Percentiles rank a stretch among this genome's conserved stretches.
Conservation (phyloP, 1,139 yeast genomes). For the Suhomyces taliae region DNA sequence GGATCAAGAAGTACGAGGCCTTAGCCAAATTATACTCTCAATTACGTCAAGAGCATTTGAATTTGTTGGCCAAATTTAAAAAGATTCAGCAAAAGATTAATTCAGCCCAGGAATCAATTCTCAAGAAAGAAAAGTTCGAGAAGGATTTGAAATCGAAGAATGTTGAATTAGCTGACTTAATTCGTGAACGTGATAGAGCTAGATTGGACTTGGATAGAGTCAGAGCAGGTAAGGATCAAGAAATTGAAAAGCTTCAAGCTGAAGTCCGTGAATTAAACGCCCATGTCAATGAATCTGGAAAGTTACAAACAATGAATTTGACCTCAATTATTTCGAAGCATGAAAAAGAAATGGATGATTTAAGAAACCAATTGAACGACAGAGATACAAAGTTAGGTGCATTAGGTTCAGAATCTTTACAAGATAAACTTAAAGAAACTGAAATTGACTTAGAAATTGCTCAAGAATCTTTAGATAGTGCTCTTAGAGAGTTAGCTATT, state of each 20-base stretch:
- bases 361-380: conserved; percentile 38
- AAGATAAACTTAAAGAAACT: conserved; percentile 57
- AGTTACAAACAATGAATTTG: conserved; percentile 66
- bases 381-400: conserved; percentile 15
- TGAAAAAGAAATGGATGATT: conserved; percentile 50
- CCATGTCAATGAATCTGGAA: conserved; percentile 62
- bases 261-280: conserved; percentile 64
- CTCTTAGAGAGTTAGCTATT: conserved; percentile 59
- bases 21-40: conserved; percentile 89
- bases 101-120: conserved; percentile 89
- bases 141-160: conserved; percentile 84
- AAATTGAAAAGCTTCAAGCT: conserved; percentile 65
- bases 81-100: conserved; percentile 86
- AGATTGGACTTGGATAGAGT: conserved; percentile 77
- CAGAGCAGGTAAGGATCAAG: conserved; percentile 65
- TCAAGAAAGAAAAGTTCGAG: conserved; percentile 79
- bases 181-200: conserved; percentile 88
- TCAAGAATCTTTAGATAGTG: conserved; percentile 77
- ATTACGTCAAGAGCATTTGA: conserved; percentile 87
- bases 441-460: conserved; percentile 80
- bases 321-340: conserved; percentile 63
- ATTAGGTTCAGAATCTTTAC: conserved; percentile 28
- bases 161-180: conserved; percentile 83
- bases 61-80: conserved; percentile 74
- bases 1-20: conserved; percentile 88